Evolutionary conservation across 2,329 filamentous ascomycete species (phyloP).

Genomic region (Amphichorda felina): DNA sequence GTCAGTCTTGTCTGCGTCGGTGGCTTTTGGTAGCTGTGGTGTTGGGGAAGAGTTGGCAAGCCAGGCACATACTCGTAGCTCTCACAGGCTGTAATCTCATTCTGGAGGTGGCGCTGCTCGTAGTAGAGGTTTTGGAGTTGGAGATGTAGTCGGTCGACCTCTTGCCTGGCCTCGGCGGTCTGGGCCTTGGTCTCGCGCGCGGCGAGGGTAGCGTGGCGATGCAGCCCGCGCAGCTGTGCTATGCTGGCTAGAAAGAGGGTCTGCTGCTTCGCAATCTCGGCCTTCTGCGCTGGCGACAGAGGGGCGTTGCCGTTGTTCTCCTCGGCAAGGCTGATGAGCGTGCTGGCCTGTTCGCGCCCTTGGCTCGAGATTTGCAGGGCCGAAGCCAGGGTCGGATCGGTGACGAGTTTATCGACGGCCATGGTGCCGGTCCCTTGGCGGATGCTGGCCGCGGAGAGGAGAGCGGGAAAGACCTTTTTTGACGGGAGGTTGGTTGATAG

Average conservation of each 20-base stretch:
- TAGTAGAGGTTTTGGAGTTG: slow-evolving; percentile 95
- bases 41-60: neutral
- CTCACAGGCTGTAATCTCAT: slow-evolving; percentile 84
- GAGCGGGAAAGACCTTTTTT: neutral
- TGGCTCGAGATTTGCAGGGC: slow-evolving; percentile 63
- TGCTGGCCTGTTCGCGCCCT: slow-evolving; percentile 59
- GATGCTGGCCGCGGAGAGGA: neutral
- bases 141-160: slow-evolving; percentile 84
- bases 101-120: slow-evolving; percentile 80
- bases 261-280: slow-evolving; percentile 61
- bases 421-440: neutral
- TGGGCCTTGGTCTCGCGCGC: slow-evolving; percentile 76
- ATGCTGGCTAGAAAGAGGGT: slow-evolving; percentile 71
- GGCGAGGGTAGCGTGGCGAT: slow-evolving; percentile 68
- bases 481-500: neutral
- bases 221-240: slow-evolving; percentile 68
- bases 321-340: slow-evolving; percentile 36
- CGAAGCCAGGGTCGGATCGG: slow-evolving; percentile 42
- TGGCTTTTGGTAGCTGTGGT: neutral
- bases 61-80: slow-evolving; percentile 76
- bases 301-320: neutral
- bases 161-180: slow-evolving; percentile 78
- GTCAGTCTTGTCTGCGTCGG: slow-evolving; percentile 6
- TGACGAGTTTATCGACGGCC: slow-evolving; percentile 23
- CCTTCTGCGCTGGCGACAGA: slow-evolving; percentile 12